Evolutionary conservation across 768 basidiomycete species (phyloP).

Genomic region (Leucocoprinus leucothites): DNA sequence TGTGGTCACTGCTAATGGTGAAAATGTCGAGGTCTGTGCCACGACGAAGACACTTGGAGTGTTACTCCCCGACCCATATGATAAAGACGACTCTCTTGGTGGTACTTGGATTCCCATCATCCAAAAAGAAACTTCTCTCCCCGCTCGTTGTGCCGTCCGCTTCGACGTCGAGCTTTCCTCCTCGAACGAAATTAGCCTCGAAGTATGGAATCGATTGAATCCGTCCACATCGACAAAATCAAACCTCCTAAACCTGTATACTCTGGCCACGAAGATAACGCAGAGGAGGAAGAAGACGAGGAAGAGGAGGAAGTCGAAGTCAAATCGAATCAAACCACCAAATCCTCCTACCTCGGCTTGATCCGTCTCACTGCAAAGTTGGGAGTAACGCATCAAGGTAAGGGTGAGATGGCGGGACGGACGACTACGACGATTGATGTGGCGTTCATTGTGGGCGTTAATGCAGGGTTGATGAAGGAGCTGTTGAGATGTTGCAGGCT

Average conservation of each 20-base stretch:
- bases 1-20: constrained; percentile 44
- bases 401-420: constrained; percentile 38
- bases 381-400: constrained; percentile 38
- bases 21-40: constrained; percentile 44
- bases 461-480: constrained; percentile 30
- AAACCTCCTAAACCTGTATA: constrained; percentile 40
- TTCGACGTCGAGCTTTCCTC: constrained; percentile 53
- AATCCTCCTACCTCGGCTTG: constrained; percentile 48
- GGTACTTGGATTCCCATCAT: constrained; percentile 68
- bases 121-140: constrained; percentile 66
- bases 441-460: constrained; percentile 32
- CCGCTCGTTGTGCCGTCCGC: constrained; percentile 55
- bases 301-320: constrained; percentile 57
- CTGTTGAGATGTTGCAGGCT: no score
- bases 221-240: constrained; percentile 59
- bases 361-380: constrained; percentile 38
- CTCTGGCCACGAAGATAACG: constrained; percentile 38
- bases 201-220: constrained; percentile 79
- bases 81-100: constrained; percentile 38
- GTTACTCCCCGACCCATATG: constrained; percentile 54
- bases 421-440: constrained; percentile 51
- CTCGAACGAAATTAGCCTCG: constrained; percentile 52
- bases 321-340: constrained; percentile 58
- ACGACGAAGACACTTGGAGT: constrained; percentile 64
- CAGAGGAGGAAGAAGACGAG: constrained; percentile 49